Conservation (phyloP, 164 flowering plant species). For the Sedum album region DNA sequence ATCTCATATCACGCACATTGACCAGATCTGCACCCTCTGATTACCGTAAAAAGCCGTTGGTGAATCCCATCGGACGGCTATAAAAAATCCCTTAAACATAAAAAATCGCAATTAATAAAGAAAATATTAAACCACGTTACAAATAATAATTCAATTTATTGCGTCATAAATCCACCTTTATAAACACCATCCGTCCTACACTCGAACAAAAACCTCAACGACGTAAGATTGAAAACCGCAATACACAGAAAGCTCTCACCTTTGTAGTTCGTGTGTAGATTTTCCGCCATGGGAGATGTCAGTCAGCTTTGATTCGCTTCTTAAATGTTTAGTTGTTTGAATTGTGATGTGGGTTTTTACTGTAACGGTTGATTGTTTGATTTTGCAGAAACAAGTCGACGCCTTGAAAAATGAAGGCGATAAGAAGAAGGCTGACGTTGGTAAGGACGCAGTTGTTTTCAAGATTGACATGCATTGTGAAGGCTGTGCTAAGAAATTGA, state of each 20-base stretch:
- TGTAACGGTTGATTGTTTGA: neutral
- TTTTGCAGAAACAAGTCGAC: neutral
- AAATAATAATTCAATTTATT: neutral
- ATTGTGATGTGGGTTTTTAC: neutral
- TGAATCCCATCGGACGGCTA: neutral
- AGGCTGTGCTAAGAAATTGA: neutral
- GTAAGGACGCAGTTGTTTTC: constrained; percentile 9
- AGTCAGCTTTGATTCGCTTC: neutral
- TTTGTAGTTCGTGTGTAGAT: neutral
- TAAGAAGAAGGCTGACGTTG: neutral
- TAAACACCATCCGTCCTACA: neutral
- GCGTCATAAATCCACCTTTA: neutral
- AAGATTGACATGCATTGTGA: neutral
- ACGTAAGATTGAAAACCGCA: neutral
- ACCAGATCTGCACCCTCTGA: neutral
- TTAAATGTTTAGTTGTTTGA: too few relatives aligned
- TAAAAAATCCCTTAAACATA: too few relatives aligned
- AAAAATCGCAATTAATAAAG: too few relatives aligned
- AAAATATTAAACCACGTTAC: too few relatives aligned
- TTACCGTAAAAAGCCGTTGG: neutral
- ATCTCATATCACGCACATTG: neutral
- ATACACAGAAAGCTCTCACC: neutral
- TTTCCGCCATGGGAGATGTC: neutral
- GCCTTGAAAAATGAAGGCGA: neutral
- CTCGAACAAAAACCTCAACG: neutral